Evolutionary conservation across 2,329 filamentous ascomycete genomes (phyloP).

Genomic region (Arthrobotrys sphaeroides): DNA sequence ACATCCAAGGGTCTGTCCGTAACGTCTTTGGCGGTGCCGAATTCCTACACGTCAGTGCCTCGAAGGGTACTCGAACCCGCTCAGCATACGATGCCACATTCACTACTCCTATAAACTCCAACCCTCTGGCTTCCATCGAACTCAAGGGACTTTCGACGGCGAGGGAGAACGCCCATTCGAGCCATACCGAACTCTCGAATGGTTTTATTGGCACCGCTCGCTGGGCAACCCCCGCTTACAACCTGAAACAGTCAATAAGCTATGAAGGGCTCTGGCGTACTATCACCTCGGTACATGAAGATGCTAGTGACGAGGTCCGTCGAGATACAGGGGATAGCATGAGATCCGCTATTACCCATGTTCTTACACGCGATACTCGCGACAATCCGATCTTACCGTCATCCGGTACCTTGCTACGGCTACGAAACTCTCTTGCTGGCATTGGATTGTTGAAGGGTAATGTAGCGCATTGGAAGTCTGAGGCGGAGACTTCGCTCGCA

Average conservation of each 20-base stretch:
- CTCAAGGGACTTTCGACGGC: slow-evolving; percentile 83
- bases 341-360: slow-evolving; percentile 86
- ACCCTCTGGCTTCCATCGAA: slow-evolving; percentile 81
- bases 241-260: slow-evolving; percentile 78
- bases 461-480: slow-evolving; percentile 92
- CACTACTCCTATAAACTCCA: slow-evolving; percentile 81
- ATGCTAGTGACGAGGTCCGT: slow-evolving; percentile 82
- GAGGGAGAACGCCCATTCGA: slow-evolving; percentile 81
- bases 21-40: slow-evolving; percentile 97
- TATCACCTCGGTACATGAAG: slow-evolving; percentile 77
- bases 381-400: slow-evolving; percentile 87
- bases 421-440: slow-evolving; percentile 83
- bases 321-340: slow-evolving; percentile 88
- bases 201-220: slow-evolving; percentile 79
- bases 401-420: slow-evolving; percentile 80
- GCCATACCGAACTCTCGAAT: slow-evolving; percentile 87
- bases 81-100: slow-evolving; percentile 90
- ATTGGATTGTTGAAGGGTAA: slow-evolving; percentile 85
- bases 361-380: slow-evolving; percentile 79
- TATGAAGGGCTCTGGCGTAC: slow-evolving; percentile 89
- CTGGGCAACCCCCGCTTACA: slow-evolving; percentile 68
- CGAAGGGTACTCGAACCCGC: slow-evolving; percentile 83
- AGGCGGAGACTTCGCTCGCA: slow-evolving; percentile 70
- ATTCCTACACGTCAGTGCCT: slow-evolving; percentile 82
- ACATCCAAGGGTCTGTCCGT: slow-evolving; percentile 83